These are phyloP conservation scores for Vitis cinerea DNA, from an alignment of 164 flowering plant genomes.

Conservation along the genomic window DNA sequence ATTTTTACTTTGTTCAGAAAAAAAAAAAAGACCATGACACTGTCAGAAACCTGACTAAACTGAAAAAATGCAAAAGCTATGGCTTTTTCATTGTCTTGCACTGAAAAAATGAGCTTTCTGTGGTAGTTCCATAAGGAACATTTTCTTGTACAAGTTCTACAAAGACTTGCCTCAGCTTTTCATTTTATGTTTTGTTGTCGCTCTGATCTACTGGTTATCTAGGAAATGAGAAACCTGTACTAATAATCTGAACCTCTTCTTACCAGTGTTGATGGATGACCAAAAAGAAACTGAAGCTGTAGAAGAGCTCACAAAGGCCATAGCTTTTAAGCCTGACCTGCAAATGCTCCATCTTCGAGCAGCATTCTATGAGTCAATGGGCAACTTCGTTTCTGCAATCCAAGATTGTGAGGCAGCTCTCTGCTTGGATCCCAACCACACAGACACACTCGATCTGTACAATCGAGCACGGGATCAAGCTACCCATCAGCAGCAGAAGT, in stretches of 20 bases:
- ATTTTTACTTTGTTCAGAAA: too few relatives aligned
- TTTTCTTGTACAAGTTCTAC: too few relatives aligned
- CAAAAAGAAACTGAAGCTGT: conserved; percentile 74
- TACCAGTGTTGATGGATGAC: conserved; percentile 85
- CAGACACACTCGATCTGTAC: conserved; percentile 57
- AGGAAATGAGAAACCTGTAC: neutral
- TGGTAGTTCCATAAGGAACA: too few relatives aligned
- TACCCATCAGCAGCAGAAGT: conserved; percentile 12
- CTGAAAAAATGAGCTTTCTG: too few relatives aligned
- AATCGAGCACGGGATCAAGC: conserved; percentile 31
- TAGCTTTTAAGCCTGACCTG: conserved; percentile 74
- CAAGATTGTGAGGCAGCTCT: conserved; percentile 85
- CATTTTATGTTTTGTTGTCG: neutral
- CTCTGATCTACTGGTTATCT: neutral
- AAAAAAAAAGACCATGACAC: too few relatives aligned
- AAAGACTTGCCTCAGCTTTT: neutral
- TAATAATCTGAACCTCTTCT: neutral
- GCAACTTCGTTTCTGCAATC: conserved; percentile 43
- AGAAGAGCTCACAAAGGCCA: conserved; percentile 71
- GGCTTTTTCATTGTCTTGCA: too few relatives aligned
- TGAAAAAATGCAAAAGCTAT: too few relatives aligned
- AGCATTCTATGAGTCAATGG: conserved; percentile 82
- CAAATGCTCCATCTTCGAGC: conserved; percentile 89
- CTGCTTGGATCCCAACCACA: conserved; percentile 69
- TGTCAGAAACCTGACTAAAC: too few relatives aligned